A percentile compares a stretch with the other conserved stretches of the same genome.
These are phyloP conservation scores for Exophiala spinifera DNA, from an alignment of 2,329 filamentous ascomycete species.

Conservation along the genomic window DNA sequence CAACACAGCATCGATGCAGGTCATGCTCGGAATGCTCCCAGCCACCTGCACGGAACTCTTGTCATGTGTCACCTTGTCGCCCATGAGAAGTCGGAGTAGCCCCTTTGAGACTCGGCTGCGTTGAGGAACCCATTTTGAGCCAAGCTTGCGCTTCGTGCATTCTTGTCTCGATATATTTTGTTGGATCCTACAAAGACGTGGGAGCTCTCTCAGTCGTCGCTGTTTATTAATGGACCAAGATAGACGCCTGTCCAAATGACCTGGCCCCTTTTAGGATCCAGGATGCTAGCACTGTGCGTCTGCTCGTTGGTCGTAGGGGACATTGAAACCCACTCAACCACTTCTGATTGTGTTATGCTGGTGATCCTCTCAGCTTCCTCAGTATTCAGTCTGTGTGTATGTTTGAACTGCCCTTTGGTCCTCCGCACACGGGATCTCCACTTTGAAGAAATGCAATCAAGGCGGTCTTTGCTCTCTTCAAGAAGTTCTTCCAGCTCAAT, in stretches of 20 bases:
- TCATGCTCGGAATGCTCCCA: too few relatives aligned
- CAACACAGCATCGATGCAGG: too few relatives aligned
- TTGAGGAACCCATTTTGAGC: too few relatives aligned
- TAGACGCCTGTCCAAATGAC: constrained; percentile 47
- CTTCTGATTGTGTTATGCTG: constrained; percentile 33
- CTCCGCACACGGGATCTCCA: constrained; percentile 17
- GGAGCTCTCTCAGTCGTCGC: too few relatives aligned
- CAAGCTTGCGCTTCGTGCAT: too few relatives aligned
- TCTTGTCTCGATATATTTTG: too few relatives aligned
- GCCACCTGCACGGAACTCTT: too few relatives aligned
- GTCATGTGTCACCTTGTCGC: too few relatives aligned
- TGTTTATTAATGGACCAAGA: background rate
- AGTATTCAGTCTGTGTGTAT: background rate
- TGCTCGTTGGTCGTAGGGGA: constrained; percentile 56
- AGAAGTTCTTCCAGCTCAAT: constrained; percentile 25
- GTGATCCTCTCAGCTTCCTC: constrained; percentile 28
- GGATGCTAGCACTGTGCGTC: constrained; percentile 57
- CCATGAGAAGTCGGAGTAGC: too few relatives aligned
- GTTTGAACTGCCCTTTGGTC: constrained; percentile 9
- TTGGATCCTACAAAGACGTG: too few relatives aligned
- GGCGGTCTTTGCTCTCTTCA: constrained; percentile 22
- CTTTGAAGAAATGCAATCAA: constrained; percentile 20
- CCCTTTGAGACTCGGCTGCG: too few relatives aligned
- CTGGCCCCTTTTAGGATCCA: constrained; percentile 53
- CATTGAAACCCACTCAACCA: constrained; percentile 49